Evolutionary conservation across 257 asterid species (phyloP), one percentile per base, ranked within the genome.

Genomic region (Datura wrightii): DNA sequence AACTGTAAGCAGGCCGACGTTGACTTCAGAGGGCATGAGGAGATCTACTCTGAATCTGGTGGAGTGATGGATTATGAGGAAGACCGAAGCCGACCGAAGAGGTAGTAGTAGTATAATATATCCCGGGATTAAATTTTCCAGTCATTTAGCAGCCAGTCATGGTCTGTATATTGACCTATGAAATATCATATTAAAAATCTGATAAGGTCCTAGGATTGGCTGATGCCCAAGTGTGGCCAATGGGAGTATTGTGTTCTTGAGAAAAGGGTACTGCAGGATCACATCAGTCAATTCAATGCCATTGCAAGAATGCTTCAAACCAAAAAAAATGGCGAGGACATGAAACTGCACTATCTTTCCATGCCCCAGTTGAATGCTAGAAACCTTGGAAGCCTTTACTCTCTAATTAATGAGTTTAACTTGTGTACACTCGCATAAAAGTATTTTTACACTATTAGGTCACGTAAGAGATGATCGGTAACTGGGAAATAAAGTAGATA

Each of bases 21-120:
- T 85, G 97, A 94, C 54, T 83, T 89, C 94, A 90, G 96, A 87
- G 98, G 97, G 89, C 95, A 94, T 78, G 97, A 93, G 87, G 98
- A 96, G 92, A 86, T 93, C 92, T 91, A 88, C 90, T 87, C 95
- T 90, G 98, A 97, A 90, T 93, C 89, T 87, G 97, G 95, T 84
- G 98, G 99, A 92, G 95, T 95, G 91, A 97, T 97, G 98, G 97
- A 92, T 89, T 95, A 86, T 34, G 98, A 93, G 91, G 98, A 97
- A 91, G 97, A 95, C 74, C 92, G 96, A 56, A 90, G 92, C 89
- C 94, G 97, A 85, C 89, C 95, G 10, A 97, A 97, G 94, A 95
- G 99, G 99, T 97, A 93, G 62, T 76, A 31, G 62, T 76, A 50
- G 44, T 76, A 24, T 76, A 50, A 50, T 50, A 13, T 31, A 41